Evolutionary conservation across 2,329 filamentous ascomycete species (phyloP), one percentile per base, ranked within the genome.

Genomic region (Drechslerella dactyloides): DNA sequence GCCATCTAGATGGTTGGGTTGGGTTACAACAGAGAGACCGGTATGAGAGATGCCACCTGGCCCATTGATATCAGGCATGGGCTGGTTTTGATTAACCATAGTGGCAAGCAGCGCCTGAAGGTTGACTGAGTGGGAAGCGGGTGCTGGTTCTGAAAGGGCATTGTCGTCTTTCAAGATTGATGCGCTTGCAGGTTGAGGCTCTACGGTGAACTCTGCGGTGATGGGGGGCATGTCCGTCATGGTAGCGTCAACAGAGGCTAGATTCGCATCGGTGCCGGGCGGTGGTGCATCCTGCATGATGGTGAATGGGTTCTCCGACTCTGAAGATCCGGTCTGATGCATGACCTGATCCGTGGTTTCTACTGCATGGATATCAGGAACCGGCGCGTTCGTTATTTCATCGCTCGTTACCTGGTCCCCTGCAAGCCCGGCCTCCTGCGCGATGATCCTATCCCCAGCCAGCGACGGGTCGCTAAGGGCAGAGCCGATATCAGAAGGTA

Each of bases 401-500:
- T 57, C 17, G 15, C 50, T 17, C 17, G 54, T 51, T 35, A 33
- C 13, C 27, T 63, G 52, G 35, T 21, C 30, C 15, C 27, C 35
- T 17, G 48, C 44, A 19, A 23, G 44, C 56, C 58, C 50, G 50
- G 23, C 33, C 19, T 59, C 50, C 6, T 55, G 58, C 6, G 55
- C 59, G 19, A 27, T 21, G 30, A 55, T 51, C 3, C 52, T 37
- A 11, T 23, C 24, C 17, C 46, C 59, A 19, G 54, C 50, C 19
- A 70, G 40, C 21, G 66, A 70, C 11, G 66, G 66, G 54, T 64
- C 66, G 66, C 42, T 70, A 21, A 70, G 54, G 54, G 66, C 66
- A 10, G 66, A 70, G n/a, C 66, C 66, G 50, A 70, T 70, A 53
- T 70, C 66, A 55, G 48, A 27, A 3, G 66, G 66, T 27, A 70